phyloP scores from a whole-genome alignment of 305 asterid species.

The Solanum hybrid region DNA sequence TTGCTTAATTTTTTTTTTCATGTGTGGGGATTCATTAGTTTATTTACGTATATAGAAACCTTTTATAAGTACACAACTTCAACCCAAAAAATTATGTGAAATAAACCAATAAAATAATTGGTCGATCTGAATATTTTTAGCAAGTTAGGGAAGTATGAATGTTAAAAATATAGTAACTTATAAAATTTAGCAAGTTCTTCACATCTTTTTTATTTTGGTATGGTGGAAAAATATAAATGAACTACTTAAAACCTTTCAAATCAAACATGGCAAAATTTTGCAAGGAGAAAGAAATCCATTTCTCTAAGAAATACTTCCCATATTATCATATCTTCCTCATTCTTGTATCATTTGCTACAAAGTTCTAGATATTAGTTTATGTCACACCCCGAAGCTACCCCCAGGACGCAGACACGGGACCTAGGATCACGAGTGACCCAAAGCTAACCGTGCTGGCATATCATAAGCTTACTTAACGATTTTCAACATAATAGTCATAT shows the following conservation, averaged over 20 bases:
- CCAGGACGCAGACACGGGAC: too few relatives aligned
- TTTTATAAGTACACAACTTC: background rate
- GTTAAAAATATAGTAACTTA: background rate
- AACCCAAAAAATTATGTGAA: background rate
- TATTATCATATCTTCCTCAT: background rate
- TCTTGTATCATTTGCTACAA: background rate
- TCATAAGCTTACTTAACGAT: too few relatives aligned
- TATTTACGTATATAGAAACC: background rate
- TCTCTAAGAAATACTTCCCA: background rate
- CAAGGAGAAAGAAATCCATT: background rate
- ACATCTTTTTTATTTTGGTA: background rate
- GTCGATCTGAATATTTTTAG: background rate
- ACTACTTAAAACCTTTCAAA: background rate
- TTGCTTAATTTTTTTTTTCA: too few relatives aligned
- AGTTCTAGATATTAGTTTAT: background rate
- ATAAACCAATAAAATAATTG: background rate
- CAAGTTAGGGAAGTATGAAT: background rate
- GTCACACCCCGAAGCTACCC: too few relatives aligned
- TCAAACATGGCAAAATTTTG: too few relatives aligned
- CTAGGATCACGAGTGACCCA: too few relatives aligned
- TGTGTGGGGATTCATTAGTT: background rate
- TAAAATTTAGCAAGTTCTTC: background rate
- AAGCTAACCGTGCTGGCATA: too few relatives aligned
- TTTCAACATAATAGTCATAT: too few relatives aligned
- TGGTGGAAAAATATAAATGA: background rate